Base-by-base conservation (phyloP, 2,329 filamentous ascomycete species). In the Clonostachys rhizophaga region DNA sequence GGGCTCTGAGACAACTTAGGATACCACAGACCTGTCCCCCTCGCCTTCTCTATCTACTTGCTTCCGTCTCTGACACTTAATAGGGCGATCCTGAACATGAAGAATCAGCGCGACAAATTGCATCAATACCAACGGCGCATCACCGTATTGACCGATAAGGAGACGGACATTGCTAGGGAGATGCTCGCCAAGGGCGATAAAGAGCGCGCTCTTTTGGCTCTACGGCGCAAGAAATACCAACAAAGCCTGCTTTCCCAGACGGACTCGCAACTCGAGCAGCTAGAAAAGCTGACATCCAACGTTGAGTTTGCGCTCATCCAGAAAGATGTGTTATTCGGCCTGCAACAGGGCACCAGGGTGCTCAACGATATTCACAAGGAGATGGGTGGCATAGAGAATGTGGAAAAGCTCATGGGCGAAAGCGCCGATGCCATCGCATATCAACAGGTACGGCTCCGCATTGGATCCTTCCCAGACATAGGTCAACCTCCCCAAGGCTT, bases 281-380 rank as follows among this genome's bases (percentile, higher is more conserved):
- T 99, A 17, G 91, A 99, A 72, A 84, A 89, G 61, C 74, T 99
- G 55, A 94, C 89, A 9, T 82, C 83, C 47, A 91, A 84, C 63
- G 91, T 99, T 59, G 94, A 99, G 70, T 99, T 99, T 68, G 90
- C 94, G 37, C 80, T 92, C 24, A 94, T 99, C 55, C 92, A 97
- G 66, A 97, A 96, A 71, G 94, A 97, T 71, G 87, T 99, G 36
- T 65, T 99, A 5, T 96, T 89, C 67, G 94, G 94, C 0, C 68
- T 99, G 58, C 87, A 95, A 68, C 91, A 96, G 72, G 92, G 92
- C 39, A 96, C 91, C 1, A 81, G 79, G 52, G 94, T 97, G 35
- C 75, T 99, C 50, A 84, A 89, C 63, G 87, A 94, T 65, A 97
- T 99, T 49, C 87, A 97, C 64, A 82, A 81, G 58, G 92, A 99